Evolutionary conservation across 2,329 filamentous ascomycete species (phyloP), one percentile per base, ranked within the genome.

Genomic region (Blastomyces gilchristii): DNA sequence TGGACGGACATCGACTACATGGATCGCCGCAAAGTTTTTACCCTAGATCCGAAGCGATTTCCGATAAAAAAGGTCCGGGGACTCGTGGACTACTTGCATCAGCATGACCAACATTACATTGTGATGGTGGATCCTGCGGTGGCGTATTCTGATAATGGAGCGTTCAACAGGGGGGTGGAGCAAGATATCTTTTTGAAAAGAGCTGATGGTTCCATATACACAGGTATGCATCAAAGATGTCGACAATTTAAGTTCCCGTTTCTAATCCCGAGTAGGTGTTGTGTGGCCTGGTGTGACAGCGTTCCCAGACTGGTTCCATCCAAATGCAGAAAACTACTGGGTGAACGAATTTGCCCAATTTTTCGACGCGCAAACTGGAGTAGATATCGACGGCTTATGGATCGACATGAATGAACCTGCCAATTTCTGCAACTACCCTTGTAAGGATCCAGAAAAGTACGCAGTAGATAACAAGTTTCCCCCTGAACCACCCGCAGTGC

Each of bases 321-420:
- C 80, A 8, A 83, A 83, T 63, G 81, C 83, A 1, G 79, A 83
- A 53, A 68, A 74, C 1, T 91, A 84, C 73, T 90, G 87, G 87
- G 83, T 82, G 66, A 79, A 81, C 12, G 82, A 90, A 70, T 85
- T 91, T 66, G 73, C 71, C 0, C 71, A 70, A 4, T 87, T 87
- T 75, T 89, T 90, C 74, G 72, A 80, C 63, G 74, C 81, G 0
- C 78, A 83, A 0, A 80, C 74, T 2, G 87, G 87, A 28, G 79
- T 90, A 18, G 82, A 90, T 66, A 85, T 90, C 60, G 87, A 90
- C 65, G 88, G 81, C 0, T 76, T 90, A 3, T 90, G 87, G 85
- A 87, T 88, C 68, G 86, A 88, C 67, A 82, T 86, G 80, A 82
- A 82, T 66, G 80, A 83, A 67, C 74, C 73, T 3, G 74, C 74